Evolutionary conservation across 768 basidiomycete genomes (phyloP), one percentile per base, ranked within the genome.

Genomic region (Strobilomyces confusus): DNA sequence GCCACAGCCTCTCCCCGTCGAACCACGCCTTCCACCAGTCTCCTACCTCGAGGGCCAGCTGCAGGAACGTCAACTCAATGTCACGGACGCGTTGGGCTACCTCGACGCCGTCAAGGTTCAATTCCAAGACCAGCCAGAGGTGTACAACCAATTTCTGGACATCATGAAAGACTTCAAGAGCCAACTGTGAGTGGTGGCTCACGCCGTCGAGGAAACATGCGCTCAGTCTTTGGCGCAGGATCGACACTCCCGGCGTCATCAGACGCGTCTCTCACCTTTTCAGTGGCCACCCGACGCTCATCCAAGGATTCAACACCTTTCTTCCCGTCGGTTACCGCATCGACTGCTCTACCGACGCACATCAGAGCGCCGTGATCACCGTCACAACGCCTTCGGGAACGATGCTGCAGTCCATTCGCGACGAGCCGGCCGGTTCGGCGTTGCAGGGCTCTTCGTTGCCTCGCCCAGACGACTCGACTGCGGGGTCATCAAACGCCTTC

Each of bases 251-350:
- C 0, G 94, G 93, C 34, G 95, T 99, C 44, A 99, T 99, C 64
- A 86, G 86, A 64, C 91, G 95, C 48, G 95, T 98, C 26, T 95
- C 95, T 1, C 81, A 86, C 45, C 83, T 99, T 23, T 98, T 99
- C 74, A 82, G 85, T 51, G 92, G 91, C 2, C 92, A 97, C 63
- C 91, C 92, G 0, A 67, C 76, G 6, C 87, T 99, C 56, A 98
- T 99, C 43, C 92, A 95, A 70, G 95, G 95, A 11, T 99, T 99
- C 80, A 98, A 98, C 73, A 97, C 94, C 0, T 99, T 98, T 72
- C 80, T 99, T 12, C 95, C 95, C 4, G 79, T 82, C 20, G 95
- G 95, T 15, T 99, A 98, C 66, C 86, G 90, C 44, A 98, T 99
- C 68, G 92, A 95, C 59, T 87, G 84, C 60, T 79, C 79, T 14